Conservation (phyloP, 2,329 filamentous ascomycete genomes). For the Ophiognomonia clavigignenti-juglandacearum region DNA sequence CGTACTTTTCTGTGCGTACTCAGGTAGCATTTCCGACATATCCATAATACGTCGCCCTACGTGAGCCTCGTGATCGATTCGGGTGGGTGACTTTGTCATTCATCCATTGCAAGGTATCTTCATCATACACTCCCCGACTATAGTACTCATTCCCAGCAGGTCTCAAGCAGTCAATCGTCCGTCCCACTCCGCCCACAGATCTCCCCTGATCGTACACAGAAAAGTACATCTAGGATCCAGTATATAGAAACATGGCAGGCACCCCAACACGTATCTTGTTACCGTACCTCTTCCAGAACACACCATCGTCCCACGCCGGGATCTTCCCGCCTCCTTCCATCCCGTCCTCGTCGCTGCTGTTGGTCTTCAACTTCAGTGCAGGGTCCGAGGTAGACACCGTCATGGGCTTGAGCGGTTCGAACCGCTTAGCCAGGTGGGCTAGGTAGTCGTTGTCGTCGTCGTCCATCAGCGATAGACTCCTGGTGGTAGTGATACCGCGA, state of each 20-base stretch:
- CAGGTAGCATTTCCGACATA: too few species aligned
- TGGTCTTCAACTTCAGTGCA: neutral
- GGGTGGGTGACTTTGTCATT: too few species aligned
- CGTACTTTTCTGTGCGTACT: too few species aligned
- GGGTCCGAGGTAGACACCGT: neutral
- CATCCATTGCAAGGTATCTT: too few species aligned
- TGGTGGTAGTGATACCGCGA: neutral
- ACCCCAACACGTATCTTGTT: conserved; percentile 20
- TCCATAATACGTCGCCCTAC: too few species aligned
- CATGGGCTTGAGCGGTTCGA: neutral
- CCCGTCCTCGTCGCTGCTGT: neutral
- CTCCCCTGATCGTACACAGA: neutral
- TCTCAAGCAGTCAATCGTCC: neutral
- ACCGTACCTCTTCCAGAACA: conserved; percentile 18
- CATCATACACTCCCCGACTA: too few species aligned
- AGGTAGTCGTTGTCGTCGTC: neutral
- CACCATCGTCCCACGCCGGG: conserved; percentile 17
- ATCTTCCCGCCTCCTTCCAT: neutral
- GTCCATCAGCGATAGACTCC: neutral
- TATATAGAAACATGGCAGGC: neutral
- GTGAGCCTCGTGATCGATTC: too few species aligned
- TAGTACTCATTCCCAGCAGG: neutral
- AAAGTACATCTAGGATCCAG: neutral
- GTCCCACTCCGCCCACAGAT: neutral
- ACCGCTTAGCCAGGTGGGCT: neutral